Evolutionary conservation across 331 rosid genomes (phyloP).

Genomic region (Saraca asoca): DNA sequence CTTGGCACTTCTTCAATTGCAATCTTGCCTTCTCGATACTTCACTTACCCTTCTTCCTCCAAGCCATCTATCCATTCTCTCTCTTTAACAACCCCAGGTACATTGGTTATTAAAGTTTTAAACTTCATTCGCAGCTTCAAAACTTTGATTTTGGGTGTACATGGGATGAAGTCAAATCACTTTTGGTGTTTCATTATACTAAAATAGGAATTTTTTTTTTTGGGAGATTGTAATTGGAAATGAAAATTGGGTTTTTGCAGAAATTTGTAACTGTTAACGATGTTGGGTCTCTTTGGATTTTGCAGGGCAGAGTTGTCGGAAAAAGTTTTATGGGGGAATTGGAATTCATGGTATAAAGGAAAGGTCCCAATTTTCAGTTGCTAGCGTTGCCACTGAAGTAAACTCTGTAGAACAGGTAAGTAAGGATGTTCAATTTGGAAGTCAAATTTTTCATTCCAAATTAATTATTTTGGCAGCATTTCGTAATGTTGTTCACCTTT

Average conservation of each 20-base stretch:
- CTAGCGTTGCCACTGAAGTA: constrained; percentile 83
- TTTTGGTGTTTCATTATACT: constrained; percentile 11
- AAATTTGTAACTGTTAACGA: constrained; percentile 5
- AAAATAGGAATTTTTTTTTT: background rate
- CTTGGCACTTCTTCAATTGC: constrained; percentile 71
- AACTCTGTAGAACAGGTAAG: constrained; percentile 75
- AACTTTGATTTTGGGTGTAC: background rate
- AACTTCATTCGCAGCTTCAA: background rate
- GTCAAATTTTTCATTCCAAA: background rate
- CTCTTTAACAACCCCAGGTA: constrained; percentile 58
- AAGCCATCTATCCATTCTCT: constrained; percentile 49
- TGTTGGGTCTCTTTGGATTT: constrained; percentile 26
- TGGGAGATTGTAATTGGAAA: constrained; percentile 15
- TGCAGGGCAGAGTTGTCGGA: constrained; percentile 60
- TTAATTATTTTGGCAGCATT: constrained; percentile 4
- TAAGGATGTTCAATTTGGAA: constrained; percentile 1
- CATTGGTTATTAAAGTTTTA: constrained; percentile 7
- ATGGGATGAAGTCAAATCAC: constrained; percentile 24
- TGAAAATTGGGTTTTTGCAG: constrained; percentile 20
- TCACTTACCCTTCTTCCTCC: constrained; percentile 46
- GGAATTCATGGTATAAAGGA: constrained; percentile 59
- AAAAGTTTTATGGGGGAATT: constrained; percentile 57
- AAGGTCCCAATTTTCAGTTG: constrained; percentile 63
- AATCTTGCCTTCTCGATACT: constrained; percentile 52
- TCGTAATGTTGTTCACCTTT: background rate